phyloP scores from a whole-genome alignment of 192 early-diverging fungal genomes.

The Chytriomyces hyalinus region DNA sequence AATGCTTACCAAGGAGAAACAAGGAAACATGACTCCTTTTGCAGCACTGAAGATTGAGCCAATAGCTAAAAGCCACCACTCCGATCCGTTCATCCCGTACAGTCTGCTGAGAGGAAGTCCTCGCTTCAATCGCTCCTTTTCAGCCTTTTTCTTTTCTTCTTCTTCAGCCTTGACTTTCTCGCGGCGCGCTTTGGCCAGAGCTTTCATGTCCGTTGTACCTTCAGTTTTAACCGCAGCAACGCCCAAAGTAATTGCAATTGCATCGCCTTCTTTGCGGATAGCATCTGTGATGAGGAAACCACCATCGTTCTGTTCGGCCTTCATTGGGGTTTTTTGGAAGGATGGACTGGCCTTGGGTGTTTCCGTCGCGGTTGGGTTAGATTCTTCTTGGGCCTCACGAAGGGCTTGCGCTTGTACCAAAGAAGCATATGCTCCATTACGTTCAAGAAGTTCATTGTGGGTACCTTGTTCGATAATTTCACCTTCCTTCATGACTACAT shows the following conservation, averaged over 20 bases:
- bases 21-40: constrained; percentile 59
- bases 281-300: constrained; percentile 41
- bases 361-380: background rate
- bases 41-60: constrained; percentile 62
- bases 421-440: constrained; percentile 64
- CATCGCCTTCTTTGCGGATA: constrained; percentile 40
- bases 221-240: background rate
- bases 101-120: constrained; percentile 35
- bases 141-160: constrained; percentile 39
- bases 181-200: background rate
- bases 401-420: constrained; percentile 76
- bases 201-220: background rate
- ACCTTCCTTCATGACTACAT: constrained; percentile 55
- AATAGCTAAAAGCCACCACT: constrained; percentile 52
- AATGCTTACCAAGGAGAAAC: constrained; percentile 42
- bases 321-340: constrained; percentile 13
- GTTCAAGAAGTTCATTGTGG: constrained; percentile 76
- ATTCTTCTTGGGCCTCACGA: constrained; percentile 30
- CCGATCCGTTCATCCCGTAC: constrained; percentile 51
- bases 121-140: constrained; percentile 27
- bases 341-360: background rate
- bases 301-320: constrained; percentile 11
- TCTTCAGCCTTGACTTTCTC: constrained; percentile 28
- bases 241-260: constrained; percentile 11
- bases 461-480: constrained; percentile 73